These are phyloP conservation scores for Catharanthus roseus DNA, from an alignment of 257 asterid genomes.

Conservation along the genomic window DNA sequence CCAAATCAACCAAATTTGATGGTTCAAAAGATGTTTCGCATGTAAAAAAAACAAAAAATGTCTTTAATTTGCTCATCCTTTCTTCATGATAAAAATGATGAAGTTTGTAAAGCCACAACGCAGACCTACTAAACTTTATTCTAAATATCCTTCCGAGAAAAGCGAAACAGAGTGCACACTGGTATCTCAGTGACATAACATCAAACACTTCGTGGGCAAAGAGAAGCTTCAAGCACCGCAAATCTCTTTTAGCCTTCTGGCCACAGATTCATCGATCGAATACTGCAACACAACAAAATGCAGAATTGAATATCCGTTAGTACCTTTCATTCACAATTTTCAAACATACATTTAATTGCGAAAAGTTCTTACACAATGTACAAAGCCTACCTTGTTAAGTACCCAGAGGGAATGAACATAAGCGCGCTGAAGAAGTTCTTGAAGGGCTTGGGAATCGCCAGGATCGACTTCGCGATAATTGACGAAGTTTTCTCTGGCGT, in stretches of 20 bases:
- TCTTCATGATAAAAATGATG: too few relatives aligned
- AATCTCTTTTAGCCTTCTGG: constrained; percentile 54
- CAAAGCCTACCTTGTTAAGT: constrained; percentile 56
- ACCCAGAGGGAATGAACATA: constrained; percentile 80
- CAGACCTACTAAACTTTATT: background rate
- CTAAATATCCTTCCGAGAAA: background rate
- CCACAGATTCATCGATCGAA: constrained; percentile 65
- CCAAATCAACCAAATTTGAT: background rate
- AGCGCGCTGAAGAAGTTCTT: constrained; percentile 68
- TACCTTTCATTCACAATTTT: too few relatives aligned
- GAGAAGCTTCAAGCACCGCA: constrained; percentile 36
- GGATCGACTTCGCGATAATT: constrained; percentile 73
- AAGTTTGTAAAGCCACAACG: too few relatives aligned
- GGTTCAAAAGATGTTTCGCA: background rate
- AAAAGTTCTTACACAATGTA: too few relatives aligned
- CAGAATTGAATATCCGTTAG: background rate
- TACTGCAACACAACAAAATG: constrained; percentile 51
- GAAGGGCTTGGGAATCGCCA: constrained; percentile 37
- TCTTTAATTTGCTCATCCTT: too few relatives aligned
- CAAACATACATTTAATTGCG: background rate
- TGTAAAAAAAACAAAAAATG: too few relatives aligned
- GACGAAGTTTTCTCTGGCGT: constrained; percentile 94
- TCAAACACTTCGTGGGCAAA: constrained; percentile 47
- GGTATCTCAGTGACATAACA: constrained; percentile 31
- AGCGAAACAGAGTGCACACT: background rate